A percentile compares a stretch with the other conserved stretches of the same genome.
phyloP scores from a whole-genome alignment of 495 filamentous ascomycete species.

The Podospora tetraspora region DNA sequence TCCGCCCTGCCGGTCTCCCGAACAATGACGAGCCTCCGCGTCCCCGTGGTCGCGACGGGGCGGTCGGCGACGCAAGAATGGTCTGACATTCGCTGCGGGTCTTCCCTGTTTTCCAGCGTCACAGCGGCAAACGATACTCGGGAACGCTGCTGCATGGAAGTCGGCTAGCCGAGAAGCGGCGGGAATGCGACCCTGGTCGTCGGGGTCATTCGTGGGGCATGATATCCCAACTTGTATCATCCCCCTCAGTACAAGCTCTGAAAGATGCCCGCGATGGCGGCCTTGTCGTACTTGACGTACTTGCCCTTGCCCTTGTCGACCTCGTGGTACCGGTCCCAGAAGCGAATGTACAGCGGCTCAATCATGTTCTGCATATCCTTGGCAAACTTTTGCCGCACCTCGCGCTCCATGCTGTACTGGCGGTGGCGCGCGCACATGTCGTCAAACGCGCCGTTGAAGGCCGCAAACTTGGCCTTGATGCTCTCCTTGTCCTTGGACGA shows the following conservation, averaged over 20 bases:
- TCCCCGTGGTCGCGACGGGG: not conserved
- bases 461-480: conserved; percentile 88
- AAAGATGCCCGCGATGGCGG: conserved; percentile 52
- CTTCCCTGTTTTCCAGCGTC: conserved; percentile 1
- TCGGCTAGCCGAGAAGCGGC: not conserved
- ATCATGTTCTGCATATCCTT: conserved; percentile 83
- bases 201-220: too few species aligned
- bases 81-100: conserved; percentile 7
- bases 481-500: conserved; percentile 86
- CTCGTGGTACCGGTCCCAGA: conserved; percentile 97
- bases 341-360: conserved; percentile 89
- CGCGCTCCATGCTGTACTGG: conserved; percentile 73
- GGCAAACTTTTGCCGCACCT: conserved; percentile 71
- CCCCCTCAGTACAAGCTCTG: conserved; percentile 37
- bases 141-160: not conserved
- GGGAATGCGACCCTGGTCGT: not conserved
- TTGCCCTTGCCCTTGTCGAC: conserved; percentile 94
- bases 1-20: not conserved
- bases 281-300: conserved; percentile 96
- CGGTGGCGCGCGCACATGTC: conserved; percentile 79
- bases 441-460: conserved; percentile 88
- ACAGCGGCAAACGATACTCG: not conserved
- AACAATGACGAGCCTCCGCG: not conserved
- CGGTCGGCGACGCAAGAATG: conserved; percentile 16
- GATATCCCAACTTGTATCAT: too few species aligned